Evolutionary conservation across 2,329 filamentous ascomycete species (phyloP), one percentile per base, ranked within the genome.

Genomic region (Phaeosphaeria sp.): DNA sequence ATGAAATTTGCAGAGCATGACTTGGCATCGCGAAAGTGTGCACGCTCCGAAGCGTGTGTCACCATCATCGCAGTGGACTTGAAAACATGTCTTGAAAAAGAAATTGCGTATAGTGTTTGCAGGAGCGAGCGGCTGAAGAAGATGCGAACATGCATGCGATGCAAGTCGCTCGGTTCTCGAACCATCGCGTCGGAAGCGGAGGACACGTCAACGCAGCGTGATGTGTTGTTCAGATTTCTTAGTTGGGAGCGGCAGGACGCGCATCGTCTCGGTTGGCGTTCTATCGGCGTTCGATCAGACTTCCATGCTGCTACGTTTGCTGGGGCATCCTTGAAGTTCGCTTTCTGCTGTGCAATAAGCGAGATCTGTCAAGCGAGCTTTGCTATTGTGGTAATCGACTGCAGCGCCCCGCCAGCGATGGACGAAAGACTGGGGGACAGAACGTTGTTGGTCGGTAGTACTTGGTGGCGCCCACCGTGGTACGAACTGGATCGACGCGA

Each of bases 251-350:
- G 59, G 61, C 57, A 60, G 61, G 63, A 62, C 57, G 65, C 53
- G 53, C 56, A 56, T 57, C 54, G 53, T 56, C 65, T 69, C 66
- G 65, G 66, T 67, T 68, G 65, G 66, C 65, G 60, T 59, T 56
- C 55, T 49, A 61, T 60, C 27, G 57, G 51, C 57, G 57, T 68
- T 67, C 65, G 57, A 61, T 56, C 58, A 66, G 57, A 40, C 57
- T 66, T 67, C 65, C 58, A 59, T 64, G 59, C 64, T 50, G 56
- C 21, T 21, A 43, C 21, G 15, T 50, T 58, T 65, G 57, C 66
- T 60, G 55, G 66, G 66, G 59, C 56, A 67, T 60, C 63, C 66
- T 64, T 62, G 65, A 63, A 51, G 56, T 58, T 43, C 42, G 55
- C 55, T 51, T 58, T 66, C 21, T 20, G 18, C 45, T 42, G 50